Evolutionary conservation across 768 basidiomycete genomes (phyloP).

Genomic region (Hypholoma sublateritium): DNA sequence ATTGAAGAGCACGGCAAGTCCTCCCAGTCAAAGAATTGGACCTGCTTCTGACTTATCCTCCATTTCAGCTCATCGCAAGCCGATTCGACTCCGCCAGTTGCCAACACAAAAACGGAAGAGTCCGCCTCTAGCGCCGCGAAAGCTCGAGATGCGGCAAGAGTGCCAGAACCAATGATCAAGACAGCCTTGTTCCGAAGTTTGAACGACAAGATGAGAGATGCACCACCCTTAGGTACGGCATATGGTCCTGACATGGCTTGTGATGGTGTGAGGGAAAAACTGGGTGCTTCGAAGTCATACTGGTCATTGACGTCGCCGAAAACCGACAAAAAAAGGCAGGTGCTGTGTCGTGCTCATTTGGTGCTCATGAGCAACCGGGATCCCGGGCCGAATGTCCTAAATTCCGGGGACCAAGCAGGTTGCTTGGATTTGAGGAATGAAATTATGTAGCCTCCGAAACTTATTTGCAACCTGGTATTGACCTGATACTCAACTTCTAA

Average conservation of each 20-base stretch:
- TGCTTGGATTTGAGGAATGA: no score
- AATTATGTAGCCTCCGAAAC: no score
- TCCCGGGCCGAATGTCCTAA: not conserved
- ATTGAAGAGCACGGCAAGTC: slow-evolving; percentile 36
- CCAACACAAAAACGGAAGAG: slow-evolving; percentile 65
- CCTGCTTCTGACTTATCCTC: slow-evolving; percentile 54
- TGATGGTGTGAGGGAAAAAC: slow-evolving; percentile 1
- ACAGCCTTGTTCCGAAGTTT: slow-evolving; percentile 50
- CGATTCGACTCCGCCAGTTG: slow-evolving; percentile 42
- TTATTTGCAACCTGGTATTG: no score
- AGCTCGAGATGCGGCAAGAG: slow-evolving; percentile 81
- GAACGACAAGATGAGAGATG: slow-evolving; percentile 81
- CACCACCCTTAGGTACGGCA: slow-evolving; percentile 41
- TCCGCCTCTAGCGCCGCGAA: slow-evolving; percentile 83
- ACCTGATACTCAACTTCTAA: no score
- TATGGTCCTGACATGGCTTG: slow-evolving; percentile 15
- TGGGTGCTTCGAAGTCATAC: not conserved
- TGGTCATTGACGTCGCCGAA: not conserved
- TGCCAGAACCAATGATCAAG: slow-evolving; percentile 76
- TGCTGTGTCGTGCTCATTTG: slow-evolving; percentile 13
- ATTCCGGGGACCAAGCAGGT: no score
- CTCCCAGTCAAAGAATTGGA: slow-evolving; percentile 59
- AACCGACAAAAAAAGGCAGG: not conserved
- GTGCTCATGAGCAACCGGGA: slow-evolving; percentile 15
- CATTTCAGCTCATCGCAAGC: slow-evolving; percentile 76